These are phyloP conservation scores for Metschnikowia lochheadii DNA, from an alignment of 805 yeast species.

Conservation along the genomic window DNA sequence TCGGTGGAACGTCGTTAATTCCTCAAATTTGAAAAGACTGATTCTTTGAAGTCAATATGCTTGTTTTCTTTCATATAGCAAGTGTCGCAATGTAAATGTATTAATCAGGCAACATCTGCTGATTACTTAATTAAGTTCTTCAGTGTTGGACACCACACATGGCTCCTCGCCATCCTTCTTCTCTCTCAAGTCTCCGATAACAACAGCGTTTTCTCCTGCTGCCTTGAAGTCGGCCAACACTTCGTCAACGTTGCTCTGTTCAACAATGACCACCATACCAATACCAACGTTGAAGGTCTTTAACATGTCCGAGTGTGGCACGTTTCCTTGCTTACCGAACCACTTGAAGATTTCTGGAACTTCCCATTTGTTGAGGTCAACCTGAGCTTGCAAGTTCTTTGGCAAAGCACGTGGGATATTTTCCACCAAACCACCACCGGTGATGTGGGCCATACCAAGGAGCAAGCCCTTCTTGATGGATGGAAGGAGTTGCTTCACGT, in stretches of 20 bases:
- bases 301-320: constrained; percentile 77
- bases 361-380: constrained; percentile 78
- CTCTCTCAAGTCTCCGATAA: constrained; percentile 37
- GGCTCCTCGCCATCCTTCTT: constrained; percentile 49
- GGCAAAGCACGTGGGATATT: constrained; percentile 96
- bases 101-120: neutral
- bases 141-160: constrained; percentile 47
- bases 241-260: constrained; percentile 56
- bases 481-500: constrained; percentile 85
- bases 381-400: constrained; percentile 65
- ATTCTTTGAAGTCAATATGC: no score
- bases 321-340: constrained; percentile 89
- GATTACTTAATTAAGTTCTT: constrained; percentile 9
- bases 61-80: neutral
- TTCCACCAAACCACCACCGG: constrained; percentile 98
- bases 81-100: neutral
- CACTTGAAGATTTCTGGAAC: constrained; percentile 89
- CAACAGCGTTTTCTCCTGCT: constrained; percentile 71
- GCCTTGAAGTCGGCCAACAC: constrained; percentile 50
- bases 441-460: constrained; percentile 91
- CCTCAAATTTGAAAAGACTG: no score
- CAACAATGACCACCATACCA: constrained; percentile 91
- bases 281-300: constrained; percentile 95
- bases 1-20: no score
- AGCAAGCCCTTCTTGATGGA: constrained; percentile 63